Conservation (phyloP, 2,329 filamentous ascomycete species). For the Thelonectria blattea region DNA sequence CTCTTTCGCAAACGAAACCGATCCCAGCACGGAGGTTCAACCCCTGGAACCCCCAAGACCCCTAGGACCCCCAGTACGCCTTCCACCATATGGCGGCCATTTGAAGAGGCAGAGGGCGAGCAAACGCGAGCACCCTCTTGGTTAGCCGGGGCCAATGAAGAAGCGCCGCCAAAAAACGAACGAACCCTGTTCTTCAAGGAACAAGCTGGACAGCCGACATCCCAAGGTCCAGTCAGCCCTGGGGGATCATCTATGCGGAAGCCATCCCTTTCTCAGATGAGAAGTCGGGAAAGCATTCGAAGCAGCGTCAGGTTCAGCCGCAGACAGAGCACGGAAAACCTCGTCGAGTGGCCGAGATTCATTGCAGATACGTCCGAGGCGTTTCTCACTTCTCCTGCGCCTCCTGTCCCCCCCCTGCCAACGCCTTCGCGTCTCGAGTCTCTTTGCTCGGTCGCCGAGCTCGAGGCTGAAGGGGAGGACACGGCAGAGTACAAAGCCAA, state of each 20-base stretch:
- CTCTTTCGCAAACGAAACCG: slow-evolving; percentile 38
- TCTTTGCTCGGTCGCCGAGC: slow-evolving; percentile 9
- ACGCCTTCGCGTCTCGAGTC: slow-evolving; percentile 26
- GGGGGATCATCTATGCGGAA: slow-evolving; percentile 8
- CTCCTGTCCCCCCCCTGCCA: slow-evolving; percentile 38
- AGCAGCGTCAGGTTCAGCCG: background rate
- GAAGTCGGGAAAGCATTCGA: slow-evolving; percentile 20
- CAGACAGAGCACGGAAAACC: slow-evolving; percentile 33
- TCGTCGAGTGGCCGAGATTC: slow-evolving; percentile 34
- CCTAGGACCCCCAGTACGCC: slow-evolving; percentile 31
- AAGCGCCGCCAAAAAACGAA: slow-evolving; percentile 26
- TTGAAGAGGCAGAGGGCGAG: slow-evolving; percentile 28
- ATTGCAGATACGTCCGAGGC: slow-evolving; percentile 33
- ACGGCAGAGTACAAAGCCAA: slow-evolving; percentile 30
- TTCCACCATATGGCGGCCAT: slow-evolving; percentile 33
- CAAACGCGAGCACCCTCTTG: slow-evolving; percentile 34
- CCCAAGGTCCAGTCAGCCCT: slow-evolving; percentile 13
- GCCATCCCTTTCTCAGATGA: slow-evolving; percentile 14
- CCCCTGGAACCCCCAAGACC: slow-evolving; percentile 30
- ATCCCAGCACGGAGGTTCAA: slow-evolving; percentile 26
- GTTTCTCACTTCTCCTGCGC: slow-evolving; percentile 32
- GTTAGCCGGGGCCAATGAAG: slow-evolving; percentile 29
- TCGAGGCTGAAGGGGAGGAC: slow-evolving; percentile 1
- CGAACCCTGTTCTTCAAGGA: slow-evolving; percentile 34
- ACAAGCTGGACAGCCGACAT: slow-evolving; percentile 14